Evolutionary conservation across 2,329 filamentous ascomycete species (phyloP).

Genomic region (Diaporthe australafricana): DNA sequence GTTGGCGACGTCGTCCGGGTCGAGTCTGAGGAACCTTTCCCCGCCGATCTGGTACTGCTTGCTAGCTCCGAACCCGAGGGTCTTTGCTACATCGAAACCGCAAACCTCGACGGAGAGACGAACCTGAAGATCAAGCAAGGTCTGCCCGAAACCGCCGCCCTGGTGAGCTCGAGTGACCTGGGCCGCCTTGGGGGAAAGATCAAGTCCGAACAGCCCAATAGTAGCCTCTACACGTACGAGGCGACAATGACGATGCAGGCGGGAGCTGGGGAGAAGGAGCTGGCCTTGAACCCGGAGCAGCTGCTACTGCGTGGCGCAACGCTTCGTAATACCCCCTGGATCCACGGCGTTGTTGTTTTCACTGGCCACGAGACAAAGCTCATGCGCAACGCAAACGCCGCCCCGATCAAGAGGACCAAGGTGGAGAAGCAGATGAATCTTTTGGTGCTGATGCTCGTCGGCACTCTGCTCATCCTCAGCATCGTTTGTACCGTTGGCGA

Average conservation of each 20-base stretch:
- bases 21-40: conserved; percentile 94
- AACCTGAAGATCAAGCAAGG: conserved; percentile 99
- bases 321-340: conserved; percentile 95
- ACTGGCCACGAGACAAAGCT: conserved; percentile 98
- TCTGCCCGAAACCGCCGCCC: conserved; percentile 87
- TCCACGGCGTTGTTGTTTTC: conserved; percentile 96
- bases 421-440: conserved; percentile 95
- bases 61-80: conserved; percentile 98
- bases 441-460: conserved; percentile 90
- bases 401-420: conserved; percentile 96
- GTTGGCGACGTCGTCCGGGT: conserved; percentile 95
- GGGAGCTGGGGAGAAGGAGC: conserved; percentile 92
- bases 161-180: conserved; percentile 89
- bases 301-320: conserved; percentile 93
- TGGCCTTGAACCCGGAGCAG: conserved; percentile 91
- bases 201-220: conserved; percentile 97
- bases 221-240: conserved; percentile 98
- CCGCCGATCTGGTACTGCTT: conserved; percentile 90
- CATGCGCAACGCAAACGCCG: conserved; percentile 97
- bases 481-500: conserved; percentile 93
- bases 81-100: conserved; percentile 98
- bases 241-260: conserved; percentile 92
- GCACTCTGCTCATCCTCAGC: conserved; percentile 85
- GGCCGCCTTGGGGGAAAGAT: conserved; percentile 87
- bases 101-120: conserved; percentile 96